Conservation (phyloP, 306 rosid genomes). For the Calophaca sinica region DNA sequence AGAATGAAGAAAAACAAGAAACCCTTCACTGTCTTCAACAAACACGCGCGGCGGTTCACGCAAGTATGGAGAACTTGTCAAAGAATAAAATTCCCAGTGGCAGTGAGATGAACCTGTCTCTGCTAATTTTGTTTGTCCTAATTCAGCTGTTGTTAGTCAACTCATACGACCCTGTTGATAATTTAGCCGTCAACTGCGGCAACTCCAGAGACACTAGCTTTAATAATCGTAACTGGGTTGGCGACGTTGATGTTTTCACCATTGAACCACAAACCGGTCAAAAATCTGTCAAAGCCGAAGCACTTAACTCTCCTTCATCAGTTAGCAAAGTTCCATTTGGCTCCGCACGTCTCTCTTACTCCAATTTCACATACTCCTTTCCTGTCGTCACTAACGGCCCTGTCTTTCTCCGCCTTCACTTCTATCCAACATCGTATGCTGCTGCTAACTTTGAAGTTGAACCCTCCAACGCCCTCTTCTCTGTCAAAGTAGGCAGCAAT, state of each 20-base stretch:
- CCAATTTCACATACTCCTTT: slow-evolving; percentile 33
- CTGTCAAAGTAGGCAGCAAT: slow-evolving; percentile 43
- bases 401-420: slow-evolving; percentile 54
- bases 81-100: no score
- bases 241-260: neutral
- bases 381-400: slow-evolving; percentile 28
- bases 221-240: neutral
- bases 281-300: no score
- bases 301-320: no score
- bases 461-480: slow-evolving; percentile 42
- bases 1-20: no score
- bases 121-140: no score
- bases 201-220: neutral
- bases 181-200: slow-evolving; percentile 30
- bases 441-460: slow-evolving; percentile 22
- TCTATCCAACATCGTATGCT: slow-evolving; percentile 9
- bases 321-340: neutral
- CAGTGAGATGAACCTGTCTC: no score
- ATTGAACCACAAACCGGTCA: neutral
- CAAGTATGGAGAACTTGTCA: no score
- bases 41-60: no score
- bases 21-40: no score
- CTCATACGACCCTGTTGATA: neutral
- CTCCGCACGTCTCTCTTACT: slow-evolving; percentile 27
- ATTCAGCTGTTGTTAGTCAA: neutral